Evolutionary conservation across 2,329 filamentous ascomycete genomes (phyloP), one percentile per base, ranked within the genome.

Genomic region (Tympanopsis confertula): DNA sequence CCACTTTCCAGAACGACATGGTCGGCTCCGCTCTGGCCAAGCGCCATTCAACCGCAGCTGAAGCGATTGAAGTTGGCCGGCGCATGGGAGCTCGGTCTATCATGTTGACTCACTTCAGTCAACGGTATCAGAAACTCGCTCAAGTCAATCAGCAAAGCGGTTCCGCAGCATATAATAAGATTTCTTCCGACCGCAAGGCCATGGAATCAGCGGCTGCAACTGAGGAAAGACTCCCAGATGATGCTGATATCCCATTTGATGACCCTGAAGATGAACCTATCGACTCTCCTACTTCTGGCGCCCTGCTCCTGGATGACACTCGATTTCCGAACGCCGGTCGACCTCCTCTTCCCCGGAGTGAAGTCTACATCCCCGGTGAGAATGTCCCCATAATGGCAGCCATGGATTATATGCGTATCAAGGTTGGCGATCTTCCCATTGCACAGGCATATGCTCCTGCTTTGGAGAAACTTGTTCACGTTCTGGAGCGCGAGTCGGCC

Each of bases 51-150:
- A 86, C 81, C 0, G 77, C 74, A 1, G 66, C 68, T 3, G 81
- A 85, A 53, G 81, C 81, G 2, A 60, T 86, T 3, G 64, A 64
- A 29, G 66, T 85, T 13, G 81, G 74, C 10, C 65, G 65, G 30
- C 57, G 58, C 17, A 86, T 86, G 81, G 55, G 66, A 18, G 81
- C 79, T 1, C 71, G 69, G 44, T 66, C 74, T 10, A 69, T 81
- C n/a, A 59, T 85, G n/a, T 60, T 86, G 33, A 85, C 81, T 2
- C 81, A 86, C 50, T 85, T 86, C 58, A 78, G 71, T 43, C 81
- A 86, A 53, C 64, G 81, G 7, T 86, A 85, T 52, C 75, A 76
- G 44, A 78, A 78, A 49, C 63, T 68, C 37, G 72, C 63, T 3
- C 62, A 65, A 4, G 54, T 69, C 14, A 60, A 68, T 14, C 38